Percentiles rank a stretch among this genome's conserved stretches.
These are phyloP conservation scores for Dillenia suffruticosa DNA, from an alignment of 164 flowering plant genomes.

Conservation along the genomic window DNA sequence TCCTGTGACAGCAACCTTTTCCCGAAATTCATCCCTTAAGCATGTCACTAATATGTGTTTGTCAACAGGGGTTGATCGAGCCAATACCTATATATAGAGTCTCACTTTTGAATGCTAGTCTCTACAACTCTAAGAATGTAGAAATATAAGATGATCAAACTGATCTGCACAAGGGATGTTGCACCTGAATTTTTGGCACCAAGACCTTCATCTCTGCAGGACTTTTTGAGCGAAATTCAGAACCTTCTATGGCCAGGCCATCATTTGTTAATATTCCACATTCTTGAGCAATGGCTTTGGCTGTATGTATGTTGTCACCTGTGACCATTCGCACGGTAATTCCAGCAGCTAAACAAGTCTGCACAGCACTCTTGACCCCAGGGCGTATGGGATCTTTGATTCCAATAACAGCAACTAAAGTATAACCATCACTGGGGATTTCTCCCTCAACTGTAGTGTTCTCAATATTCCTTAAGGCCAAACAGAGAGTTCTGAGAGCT, in stretches of 20 bases:
- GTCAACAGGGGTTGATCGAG: constrained; percentile 33
- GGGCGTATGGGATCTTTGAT: constrained; percentile 31
- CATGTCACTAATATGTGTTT: constrained; percentile 26
- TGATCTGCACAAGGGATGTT: too few species aligned
- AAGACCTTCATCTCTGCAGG: constrained; percentile 20
- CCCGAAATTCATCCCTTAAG: constrained; percentile 17
- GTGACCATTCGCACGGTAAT: constrained; percentile 31
- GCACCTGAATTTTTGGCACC: constrained; percentile 26
- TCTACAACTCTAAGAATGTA: background rate
- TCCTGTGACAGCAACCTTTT: constrained; percentile 35
- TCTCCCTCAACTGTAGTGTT: background rate
- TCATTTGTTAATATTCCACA: constrained; percentile 26
- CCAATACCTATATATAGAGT: constrained; percentile 25
- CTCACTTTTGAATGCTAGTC: background rate
- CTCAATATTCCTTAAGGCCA: constrained; percentile 29
- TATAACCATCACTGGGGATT: constrained; percentile 17
- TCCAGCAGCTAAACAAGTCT: constrained; percentile 28
- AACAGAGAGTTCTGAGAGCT: constrained; percentile 31
- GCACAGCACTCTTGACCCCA: constrained; percentile 27
- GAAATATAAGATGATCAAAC: background rate
- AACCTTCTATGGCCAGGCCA: constrained; percentile 26
- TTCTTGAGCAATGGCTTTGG: constrained; percentile 32
- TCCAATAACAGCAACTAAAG: constrained; percentile 24
- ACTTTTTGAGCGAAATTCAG: constrained; percentile 20
- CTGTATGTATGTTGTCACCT: constrained; percentile 30